These are phyloP conservation scores for Leucoagaricus sp. DNA, from an alignment of 1,284 basidiomycete species.

Conservation along the genomic window DNA sequence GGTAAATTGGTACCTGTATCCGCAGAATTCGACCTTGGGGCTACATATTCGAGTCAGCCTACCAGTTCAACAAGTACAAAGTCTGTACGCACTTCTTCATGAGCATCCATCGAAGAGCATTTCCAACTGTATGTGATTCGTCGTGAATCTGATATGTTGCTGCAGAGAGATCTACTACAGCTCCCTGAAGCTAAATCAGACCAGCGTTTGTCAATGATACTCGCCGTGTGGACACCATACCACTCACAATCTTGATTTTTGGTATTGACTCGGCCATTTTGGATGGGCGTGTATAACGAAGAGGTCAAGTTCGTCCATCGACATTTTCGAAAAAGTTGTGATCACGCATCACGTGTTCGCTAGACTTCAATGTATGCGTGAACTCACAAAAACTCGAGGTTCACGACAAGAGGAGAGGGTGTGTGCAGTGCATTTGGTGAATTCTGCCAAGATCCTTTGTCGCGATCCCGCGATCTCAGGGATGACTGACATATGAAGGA, in stretches of 20 bases:
- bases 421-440: no score
- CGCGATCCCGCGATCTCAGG: no score
- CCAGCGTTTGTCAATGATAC: conserved; percentile 14
- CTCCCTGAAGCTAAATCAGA: conserved; percentile 66
- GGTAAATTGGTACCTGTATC: conserved; percentile 73
- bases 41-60: conserved; percentile 42
- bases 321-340: no score
- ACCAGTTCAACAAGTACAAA: conserved; percentile 5
- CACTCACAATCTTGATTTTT: conserved; percentile 19
- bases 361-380: no score
- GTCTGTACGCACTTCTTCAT: conserved; percentile 87
- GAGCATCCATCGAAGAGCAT: conserved; percentile 94
- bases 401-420: no score
- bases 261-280: conserved; percentile 16
- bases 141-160: conserved; percentile 93
- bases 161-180: conserved; percentile 81
- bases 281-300: neutral
- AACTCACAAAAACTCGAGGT: no score
- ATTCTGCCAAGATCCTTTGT: no score
- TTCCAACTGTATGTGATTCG: conserved; percentile 96
- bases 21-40: conserved; percentile 98
- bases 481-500: no score
- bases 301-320: neutral
- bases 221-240: neutral
- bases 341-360: no score